phyloP scores from a whole-genome alignment of 2,329 filamentous ascomycete species.

The Whalleya microplaca region DNA sequence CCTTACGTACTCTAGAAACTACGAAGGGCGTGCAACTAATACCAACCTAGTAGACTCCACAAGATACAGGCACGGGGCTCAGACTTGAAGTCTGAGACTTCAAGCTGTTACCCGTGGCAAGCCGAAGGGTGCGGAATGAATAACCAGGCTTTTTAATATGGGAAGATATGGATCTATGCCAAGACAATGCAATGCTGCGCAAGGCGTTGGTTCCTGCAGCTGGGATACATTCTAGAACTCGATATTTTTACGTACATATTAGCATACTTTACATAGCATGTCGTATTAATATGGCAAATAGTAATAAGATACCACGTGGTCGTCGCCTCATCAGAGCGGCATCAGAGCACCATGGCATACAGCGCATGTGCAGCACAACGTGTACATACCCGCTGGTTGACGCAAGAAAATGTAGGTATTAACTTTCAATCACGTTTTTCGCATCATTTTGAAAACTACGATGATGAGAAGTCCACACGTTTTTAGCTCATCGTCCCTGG shows the following conservation, averaged over 20 bases:
- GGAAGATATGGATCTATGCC: not conserved
- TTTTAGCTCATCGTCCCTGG: conserved; percentile 3
- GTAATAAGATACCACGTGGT: too few relatives aligned
- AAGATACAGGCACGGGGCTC: not conserved
- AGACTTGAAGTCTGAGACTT: too few relatives aligned
- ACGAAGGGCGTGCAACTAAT: not conserved
- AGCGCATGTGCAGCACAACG: too few relatives aligned
- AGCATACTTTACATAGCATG: not conserved
- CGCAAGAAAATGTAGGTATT: too few relatives aligned
- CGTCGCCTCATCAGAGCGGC: too few relatives aligned
- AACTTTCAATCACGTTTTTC: too few relatives aligned
- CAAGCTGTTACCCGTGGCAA: not conserved
- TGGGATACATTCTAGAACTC: not conserved
- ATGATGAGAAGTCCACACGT: conserved; percentile 7
- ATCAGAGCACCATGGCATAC: too few relatives aligned
- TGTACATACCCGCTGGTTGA: too few relatives aligned
- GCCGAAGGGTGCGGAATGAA: not conserved
- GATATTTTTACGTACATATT: not conserved
- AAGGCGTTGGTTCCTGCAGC: not conserved
- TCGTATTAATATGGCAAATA: not conserved
- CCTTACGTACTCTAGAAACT: too few relatives aligned
- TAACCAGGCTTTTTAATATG: too few relatives aligned
- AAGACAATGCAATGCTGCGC: not conserved
- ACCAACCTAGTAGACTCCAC: not conserved
- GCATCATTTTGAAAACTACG: not conserved